Percentiles rank a stretch among this genome's conserved stretches.
phyloP scores from a whole-genome alignment of 257 asterid genomes.

The Scutellaria galericulata region DNA sequence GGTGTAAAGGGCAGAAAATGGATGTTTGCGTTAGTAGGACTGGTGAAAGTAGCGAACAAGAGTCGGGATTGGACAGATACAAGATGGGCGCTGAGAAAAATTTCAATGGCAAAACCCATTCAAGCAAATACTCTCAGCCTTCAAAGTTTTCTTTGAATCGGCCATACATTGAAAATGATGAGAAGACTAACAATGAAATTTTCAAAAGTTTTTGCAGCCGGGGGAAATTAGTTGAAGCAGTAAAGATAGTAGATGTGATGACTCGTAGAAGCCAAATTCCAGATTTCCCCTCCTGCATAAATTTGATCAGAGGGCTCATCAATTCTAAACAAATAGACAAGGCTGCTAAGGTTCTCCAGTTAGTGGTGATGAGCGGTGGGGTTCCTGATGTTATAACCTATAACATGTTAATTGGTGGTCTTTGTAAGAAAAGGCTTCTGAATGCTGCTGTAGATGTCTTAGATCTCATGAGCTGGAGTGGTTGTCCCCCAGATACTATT shows the following conservation, averaged over 20 bases:
- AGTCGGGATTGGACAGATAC: conserved; percentile 36
- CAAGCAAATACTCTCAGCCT: conserved; percentile 42
- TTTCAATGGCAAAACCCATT: conserved; percentile 33
- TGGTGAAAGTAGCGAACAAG: conserved; percentile 38
- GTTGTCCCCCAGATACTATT: conserved; percentile 84
- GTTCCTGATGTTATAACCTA: conserved; percentile 84
- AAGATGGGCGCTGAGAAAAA: conserved; percentile 34
- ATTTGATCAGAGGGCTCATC: conserved; percentile 77
- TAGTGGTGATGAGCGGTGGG: conserved; percentile 90
- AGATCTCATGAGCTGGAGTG: conserved; percentile 82
- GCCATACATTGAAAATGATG: conserved; percentile 62
- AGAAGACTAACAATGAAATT: conserved; percentile 67
- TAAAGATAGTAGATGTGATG: conserved; percentile 70
- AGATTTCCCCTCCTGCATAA: conserved; percentile 64
- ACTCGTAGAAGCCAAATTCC: conserved; percentile 86
- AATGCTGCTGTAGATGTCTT: conserved; percentile 60
- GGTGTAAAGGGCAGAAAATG: conserved; percentile 46
- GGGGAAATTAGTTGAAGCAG: conserved; percentile 68
- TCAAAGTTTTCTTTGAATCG: conserved; percentile 44
- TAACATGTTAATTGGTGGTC: conserved; percentile 81
- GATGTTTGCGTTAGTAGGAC: conserved; percentile 49
- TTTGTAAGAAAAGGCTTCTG: conserved; percentile 67
- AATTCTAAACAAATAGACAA: conserved; percentile 53
- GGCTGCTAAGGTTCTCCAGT: conserved; percentile 67
- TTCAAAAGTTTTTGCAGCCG: conserved; percentile 64